A percentile compares a stretch with the other conserved stretches of the same genome.
Conservation (phyloP, 139 green algal species). For the Micractinium sp. region DNA sequence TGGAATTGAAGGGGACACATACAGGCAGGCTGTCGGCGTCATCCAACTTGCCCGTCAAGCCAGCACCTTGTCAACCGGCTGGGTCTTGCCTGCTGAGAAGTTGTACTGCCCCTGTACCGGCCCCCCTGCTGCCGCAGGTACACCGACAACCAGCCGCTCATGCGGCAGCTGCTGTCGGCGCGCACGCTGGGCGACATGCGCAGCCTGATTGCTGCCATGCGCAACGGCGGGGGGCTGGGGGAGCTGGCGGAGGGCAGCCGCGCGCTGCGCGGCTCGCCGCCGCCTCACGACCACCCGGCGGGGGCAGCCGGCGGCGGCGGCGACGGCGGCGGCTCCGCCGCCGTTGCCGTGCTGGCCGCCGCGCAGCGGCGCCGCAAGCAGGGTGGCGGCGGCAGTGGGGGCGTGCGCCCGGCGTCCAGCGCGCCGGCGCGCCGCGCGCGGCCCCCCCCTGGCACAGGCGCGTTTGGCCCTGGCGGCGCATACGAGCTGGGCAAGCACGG, state of each 20-base stretch:
- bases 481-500: constrained; percentile 6
- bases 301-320: neutral
- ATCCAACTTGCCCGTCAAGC: too few species aligned
- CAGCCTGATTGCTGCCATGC: neutral
- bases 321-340: neutral
- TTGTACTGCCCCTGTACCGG: neutral
- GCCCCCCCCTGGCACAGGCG: neutral
- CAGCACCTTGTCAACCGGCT: too few species aligned
- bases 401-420: neutral
- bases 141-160: constrained; percentile 1
- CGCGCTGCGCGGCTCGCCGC: neutral
- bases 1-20: too few species aligned
- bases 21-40: too few species aligned
- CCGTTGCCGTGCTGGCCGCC: too few species aligned
- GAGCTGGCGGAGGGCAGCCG: constrained; percentile 3
- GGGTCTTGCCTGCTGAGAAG: too few species aligned
- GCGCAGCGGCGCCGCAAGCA: neutral
- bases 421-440: neutral
- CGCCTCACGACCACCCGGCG: neutral
- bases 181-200: neutral
- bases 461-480: neutral
- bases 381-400: neutral
- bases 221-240: neutral
- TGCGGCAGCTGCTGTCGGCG: constrained; percentile 11
- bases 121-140: neutral